These are phyloP conservation scores for Byssoonygena ceratinophila DNA, from an alignment of 2,329 filamentous ascomycete genomes.

Conservation along the genomic window DNA sequence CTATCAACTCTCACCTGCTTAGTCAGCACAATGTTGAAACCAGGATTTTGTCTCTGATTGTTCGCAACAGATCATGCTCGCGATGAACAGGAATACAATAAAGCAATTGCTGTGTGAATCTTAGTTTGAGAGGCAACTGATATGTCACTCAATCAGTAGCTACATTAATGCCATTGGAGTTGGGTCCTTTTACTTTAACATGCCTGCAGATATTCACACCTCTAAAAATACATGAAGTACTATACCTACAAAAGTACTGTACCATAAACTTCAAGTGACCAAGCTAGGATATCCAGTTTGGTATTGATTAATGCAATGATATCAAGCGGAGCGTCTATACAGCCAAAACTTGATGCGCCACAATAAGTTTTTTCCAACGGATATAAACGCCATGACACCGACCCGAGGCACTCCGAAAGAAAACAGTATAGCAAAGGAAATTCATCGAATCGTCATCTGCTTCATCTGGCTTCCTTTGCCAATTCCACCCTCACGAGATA, in stretches of 20 bases:
- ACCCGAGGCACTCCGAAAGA: not conserved
- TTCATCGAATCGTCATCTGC: slow-evolving; percentile 87
- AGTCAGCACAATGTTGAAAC: slow-evolving; percentile 12
- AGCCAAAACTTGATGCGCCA: not conserved
- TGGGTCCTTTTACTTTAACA: too few species aligned
- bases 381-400: not conserved
- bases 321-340: not conserved
- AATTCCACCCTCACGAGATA: slow-evolving; percentile 53
- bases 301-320: not conserved
- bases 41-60: not conserved
- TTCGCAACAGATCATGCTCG: not conserved
- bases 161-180: too few species aligned
- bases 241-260: too few species aligned
- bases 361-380: not conserved
- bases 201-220: too few species aligned
- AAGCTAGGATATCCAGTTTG: too few species aligned
- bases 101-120: too few species aligned
- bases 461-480: slow-evolving; percentile 77
- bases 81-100: too few species aligned
- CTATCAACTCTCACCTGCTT: slow-evolving; percentile 12
- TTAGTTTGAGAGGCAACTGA: too few species aligned
- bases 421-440: not conserved
- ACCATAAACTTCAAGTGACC: too few species aligned
- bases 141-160: too few species aligned
- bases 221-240: too few species aligned